Conservation (phyloP, 139 green algal species). For the Chlamydomonas eustigma region DNA sequence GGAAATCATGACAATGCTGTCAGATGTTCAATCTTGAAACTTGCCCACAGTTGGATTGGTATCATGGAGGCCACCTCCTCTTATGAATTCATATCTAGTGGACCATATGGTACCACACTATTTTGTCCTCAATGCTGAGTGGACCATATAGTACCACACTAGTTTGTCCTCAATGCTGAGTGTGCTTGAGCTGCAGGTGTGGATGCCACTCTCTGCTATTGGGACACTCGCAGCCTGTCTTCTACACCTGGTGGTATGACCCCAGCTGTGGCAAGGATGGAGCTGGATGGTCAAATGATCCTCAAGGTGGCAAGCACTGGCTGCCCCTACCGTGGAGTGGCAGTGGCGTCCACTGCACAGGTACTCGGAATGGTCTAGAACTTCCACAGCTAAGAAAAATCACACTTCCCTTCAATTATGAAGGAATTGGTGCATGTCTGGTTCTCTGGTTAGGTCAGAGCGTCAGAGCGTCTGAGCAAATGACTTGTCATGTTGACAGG, state of each 20-base stretch:
- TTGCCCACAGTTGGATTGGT: too few species aligned
- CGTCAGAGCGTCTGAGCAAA: not conserved
- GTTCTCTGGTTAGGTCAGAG: not conserved
- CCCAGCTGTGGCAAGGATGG: not conserved
- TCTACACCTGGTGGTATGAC: not conserved
- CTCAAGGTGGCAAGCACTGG: conserved; percentile 11
- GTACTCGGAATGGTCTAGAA: not conserved
- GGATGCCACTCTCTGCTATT: conserved; percentile 18
- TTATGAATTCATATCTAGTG: too few species aligned
- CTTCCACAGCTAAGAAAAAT: not conserved
- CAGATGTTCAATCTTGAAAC: too few species aligned
- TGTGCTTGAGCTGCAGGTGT: conserved; percentile 17
- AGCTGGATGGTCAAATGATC: conserved; percentile 12
- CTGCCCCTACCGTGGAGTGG: not conserved
- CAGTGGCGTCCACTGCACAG: not conserved
- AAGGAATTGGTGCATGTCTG: not conserved
- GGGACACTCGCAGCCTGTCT: conserved; percentile 23
- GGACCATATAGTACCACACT: too few species aligned
- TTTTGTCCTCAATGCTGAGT: too few species aligned
- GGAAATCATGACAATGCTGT: too few species aligned
- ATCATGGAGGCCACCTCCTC: too few species aligned
- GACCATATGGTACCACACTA: too few species aligned
- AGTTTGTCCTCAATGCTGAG: too few species aligned
- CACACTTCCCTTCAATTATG: not conserved
- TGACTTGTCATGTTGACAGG: too few species aligned